Base-by-base conservation (phyloP, 2,329 filamentous ascomycete species). In the Keithomyces neogunnii region DNA sequence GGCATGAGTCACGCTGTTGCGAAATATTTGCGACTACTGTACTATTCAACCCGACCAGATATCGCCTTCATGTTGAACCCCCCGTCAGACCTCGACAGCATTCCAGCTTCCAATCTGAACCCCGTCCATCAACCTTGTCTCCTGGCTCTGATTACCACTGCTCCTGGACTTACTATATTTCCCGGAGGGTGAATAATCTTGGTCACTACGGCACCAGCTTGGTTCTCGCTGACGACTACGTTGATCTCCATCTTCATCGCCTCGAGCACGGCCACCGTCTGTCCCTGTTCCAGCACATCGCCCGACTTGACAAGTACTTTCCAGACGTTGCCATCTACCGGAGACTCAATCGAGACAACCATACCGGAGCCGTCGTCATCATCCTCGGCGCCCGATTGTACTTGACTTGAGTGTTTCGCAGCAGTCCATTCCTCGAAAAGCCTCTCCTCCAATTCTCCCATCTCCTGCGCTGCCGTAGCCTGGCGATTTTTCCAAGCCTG, bases 181-280 rank as follows among this genome's bases (percentile, higher is more conserved):
- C 51, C 51, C 2, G 48, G 48, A 5, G 29, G 35, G n/a, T 43
- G 19, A 11, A 11, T 38, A 36, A 53, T 48, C 35, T 48, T 45
- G 4, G 19, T 28, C 4, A 50, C 51, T 30, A 50, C 31, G 19
- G 51, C 45, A 8, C 53, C 53, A 10, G 46, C 51, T 33, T 53
- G 36, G 4, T 50, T 38, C 26, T 47, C 48, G 7, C 49, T 47
- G 2, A 53, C 40, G 5, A 44, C 40, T 4, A 52, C 39, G 11
- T 57, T 59, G 52, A 80, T 75, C 56, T 80, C 78, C 66, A 80
- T 71, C 60, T 81, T 80, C 76, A 80, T 80, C 0, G 77, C 76
- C 52, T 80, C 78, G 2, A 80, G 63, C 2, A 80, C 72, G 1
- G 70, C 63, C 1, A 74, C 66, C 0, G 47, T 35, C 40, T 47